Evolutionary conservation across 768 basidiomycete species (phyloP), one percentile per base, ranked within the genome.

Genomic region (Nidularia sp.): DNA sequence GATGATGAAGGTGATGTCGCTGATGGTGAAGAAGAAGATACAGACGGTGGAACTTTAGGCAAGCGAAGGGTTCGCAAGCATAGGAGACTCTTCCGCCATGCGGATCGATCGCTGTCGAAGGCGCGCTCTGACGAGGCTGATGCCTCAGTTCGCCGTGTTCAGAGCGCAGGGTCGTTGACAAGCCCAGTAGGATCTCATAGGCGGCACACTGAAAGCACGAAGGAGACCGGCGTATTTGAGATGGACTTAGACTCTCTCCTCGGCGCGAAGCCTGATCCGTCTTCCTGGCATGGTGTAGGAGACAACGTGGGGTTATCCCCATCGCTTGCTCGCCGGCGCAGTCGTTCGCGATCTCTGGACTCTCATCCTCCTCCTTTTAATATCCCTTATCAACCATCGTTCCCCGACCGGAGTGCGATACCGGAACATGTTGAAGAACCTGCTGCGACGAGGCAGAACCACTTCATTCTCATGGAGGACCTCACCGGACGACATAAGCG

Each of bases 401-500:
- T 62, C 10, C 49, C 62, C 35, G 60, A 68, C 57, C 51, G 67
- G 49, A 49, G 62, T 29, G 55, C 66, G 41, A 69, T 75, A 50
- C 68, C 65, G 54, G 75, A 75, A 55, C 59, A 66, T 34, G n/a
- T n/a, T n/a, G 35, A 51, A 10, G 65, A 66, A 52, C 50, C 59
- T 9, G 71, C 80, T 48, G 69, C 75, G 34, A 85, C 93, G 5
- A 84, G 96, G 9, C 95, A 97, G 68, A 94, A 97, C 63, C 90
- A 98, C 66, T 99, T 98, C 64, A 97, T 99, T 60, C 80, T 98
- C 59, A 97, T 99, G 94, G 97, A 99, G 69, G 97, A 99, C 63
- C 74, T 99, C 46, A 99, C 97, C 2, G 97, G 97, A 25, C 76
- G 89, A 34, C 69, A 97, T 62, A 95, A 90, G 69, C 82, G 80